Evolutionary conservation across 2,329 filamentous ascomycete genomes (phyloP).

Genomic region (Lasiodiplodia sp.): DNA sequence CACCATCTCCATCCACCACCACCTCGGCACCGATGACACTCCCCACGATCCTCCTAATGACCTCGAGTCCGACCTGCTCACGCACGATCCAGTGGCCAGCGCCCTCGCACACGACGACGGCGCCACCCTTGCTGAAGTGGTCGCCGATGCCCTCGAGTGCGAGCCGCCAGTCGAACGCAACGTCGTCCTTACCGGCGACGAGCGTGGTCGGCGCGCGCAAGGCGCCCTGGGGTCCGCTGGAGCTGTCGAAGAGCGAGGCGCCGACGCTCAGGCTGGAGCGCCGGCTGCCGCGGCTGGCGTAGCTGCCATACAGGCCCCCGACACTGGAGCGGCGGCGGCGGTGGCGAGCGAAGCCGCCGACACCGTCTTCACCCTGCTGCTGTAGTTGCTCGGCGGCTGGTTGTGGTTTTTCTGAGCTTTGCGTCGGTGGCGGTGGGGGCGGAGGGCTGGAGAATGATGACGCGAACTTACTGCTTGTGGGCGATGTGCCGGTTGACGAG

Average conservation of each 20-base stretch:
- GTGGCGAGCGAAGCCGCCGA: neutral
- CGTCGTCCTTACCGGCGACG: constrained; percentile 61
- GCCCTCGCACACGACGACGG: constrained; percentile 54
- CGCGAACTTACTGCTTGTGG: constrained; percentile 18
- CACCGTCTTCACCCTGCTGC: neutral
- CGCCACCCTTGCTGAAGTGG: constrained; percentile 59
- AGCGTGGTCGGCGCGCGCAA: constrained; percentile 62
- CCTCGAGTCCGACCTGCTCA: constrained; percentile 53
- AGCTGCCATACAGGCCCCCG: constrained; percentile 34
- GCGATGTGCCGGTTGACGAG: constrained; percentile 31
- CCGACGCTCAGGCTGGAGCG: constrained; percentile 40
- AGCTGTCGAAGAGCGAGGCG: constrained; percentile 52
- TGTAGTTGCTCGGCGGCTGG: too few relatives aligned
- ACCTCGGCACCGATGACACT: constrained; percentile 42
- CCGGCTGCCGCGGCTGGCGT: constrained; percentile 3
- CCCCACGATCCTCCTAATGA: constrained; percentile 50
- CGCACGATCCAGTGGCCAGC: constrained; percentile 63
- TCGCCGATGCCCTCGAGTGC: constrained; percentile 61
- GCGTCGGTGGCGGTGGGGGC: neutral
- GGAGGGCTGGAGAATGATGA: neutral
- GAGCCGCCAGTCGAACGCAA: constrained; percentile 58
- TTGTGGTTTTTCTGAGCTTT: neutral
- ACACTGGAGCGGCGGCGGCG: constrained; percentile 31
- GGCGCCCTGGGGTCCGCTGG: constrained; percentile 49
- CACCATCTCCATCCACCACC: constrained; percentile 7